Percentiles rank a stretch among this genome's conserved stretches.
These are phyloP conservation scores for Moricandia arvensis DNA, from an alignment of 345 rosid genomes.

Conservation along the genomic window DNA sequence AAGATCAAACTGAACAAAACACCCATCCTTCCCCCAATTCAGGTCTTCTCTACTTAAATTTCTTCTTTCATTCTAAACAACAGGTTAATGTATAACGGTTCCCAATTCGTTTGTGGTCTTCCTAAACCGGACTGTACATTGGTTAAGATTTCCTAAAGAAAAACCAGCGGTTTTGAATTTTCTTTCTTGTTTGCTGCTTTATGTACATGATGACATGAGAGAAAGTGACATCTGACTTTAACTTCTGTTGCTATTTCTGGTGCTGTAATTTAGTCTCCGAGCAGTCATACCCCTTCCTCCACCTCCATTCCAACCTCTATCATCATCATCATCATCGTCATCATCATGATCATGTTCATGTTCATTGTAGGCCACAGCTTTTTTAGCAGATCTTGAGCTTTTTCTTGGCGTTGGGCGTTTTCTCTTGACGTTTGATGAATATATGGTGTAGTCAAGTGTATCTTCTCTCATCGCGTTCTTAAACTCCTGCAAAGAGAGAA, in stretches of 20 bases:
- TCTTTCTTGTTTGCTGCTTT: conserved; percentile 6
- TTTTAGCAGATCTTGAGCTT: conserved; percentile 31
- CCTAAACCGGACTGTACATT: conserved; percentile 29
- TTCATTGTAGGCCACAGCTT: conserved; percentile 29
- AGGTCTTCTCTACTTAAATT: conserved; percentile 4
- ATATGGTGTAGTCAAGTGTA: conserved; percentile 67
- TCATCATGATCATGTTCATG: no score
- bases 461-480: conserved; percentile 89
- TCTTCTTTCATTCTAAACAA: background rate
- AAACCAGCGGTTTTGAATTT: background rate
- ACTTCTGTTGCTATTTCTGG: conserved; percentile 56
- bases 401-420: conserved; percentile 57
- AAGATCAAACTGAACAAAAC: background rate
- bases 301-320: conserved; percentile 52
- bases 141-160: conserved; percentile 28
- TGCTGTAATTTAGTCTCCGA: conserved; percentile 46
- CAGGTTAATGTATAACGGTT: background rate
- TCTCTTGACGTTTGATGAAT: conserved; percentile 79
- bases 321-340: conserved; percentile 47
- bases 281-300: conserved; percentile 42
- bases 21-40: background rate
- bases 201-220: conserved; percentile 25
- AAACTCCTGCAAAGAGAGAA: conserved; percentile 57
- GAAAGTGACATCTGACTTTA: conserved; percentile 15
- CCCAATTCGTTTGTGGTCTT: conserved; percentile 3